Conservation (phyloP, 805 yeast species). For the Alloascoidea africana region DNA sequence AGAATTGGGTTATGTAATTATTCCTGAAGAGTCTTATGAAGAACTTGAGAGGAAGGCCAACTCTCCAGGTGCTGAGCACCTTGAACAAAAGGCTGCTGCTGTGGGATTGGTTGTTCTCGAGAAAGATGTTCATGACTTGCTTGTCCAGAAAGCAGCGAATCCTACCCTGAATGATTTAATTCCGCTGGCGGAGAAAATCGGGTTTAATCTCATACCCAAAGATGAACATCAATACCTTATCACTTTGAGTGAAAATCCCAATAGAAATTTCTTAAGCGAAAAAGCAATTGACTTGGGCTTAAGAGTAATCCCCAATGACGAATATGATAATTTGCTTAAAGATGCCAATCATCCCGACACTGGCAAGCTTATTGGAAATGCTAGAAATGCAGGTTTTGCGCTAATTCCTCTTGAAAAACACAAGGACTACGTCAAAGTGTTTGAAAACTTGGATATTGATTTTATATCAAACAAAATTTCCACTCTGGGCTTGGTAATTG, state of each 20-base stretch:
- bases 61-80: conserved; percentile 8
- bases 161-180: too few relatives aligned
- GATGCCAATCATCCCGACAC: background rate
- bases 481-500: background rate
- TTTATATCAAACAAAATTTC: too few relatives aligned
- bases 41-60: conserved; percentile 4
- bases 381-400: background rate
- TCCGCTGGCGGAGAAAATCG: too few relatives aligned
- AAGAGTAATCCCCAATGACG: background rate
- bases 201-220: too few relatives aligned
- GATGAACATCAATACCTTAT: too few relatives aligned
- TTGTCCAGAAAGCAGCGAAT: background rate
- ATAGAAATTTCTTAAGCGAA: background rate
- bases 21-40: conserved; percentile 11
- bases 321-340: background rate
- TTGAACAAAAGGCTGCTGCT: conserved; percentile 9
- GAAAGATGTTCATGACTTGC: background rate
- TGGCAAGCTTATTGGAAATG: background rate
- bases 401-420: too few relatives aligned
- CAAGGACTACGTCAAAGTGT: too few relatives aligned
- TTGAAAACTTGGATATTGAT: too few relatives aligned
- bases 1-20: conserved; percentile 13
- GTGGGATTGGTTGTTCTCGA: background rate
- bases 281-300: background rate
- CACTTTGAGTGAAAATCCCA: too few relatives aligned